Conservation (phyloP, 768 basidiomycete genomes). For the Tulasnella sp. region DNA sequence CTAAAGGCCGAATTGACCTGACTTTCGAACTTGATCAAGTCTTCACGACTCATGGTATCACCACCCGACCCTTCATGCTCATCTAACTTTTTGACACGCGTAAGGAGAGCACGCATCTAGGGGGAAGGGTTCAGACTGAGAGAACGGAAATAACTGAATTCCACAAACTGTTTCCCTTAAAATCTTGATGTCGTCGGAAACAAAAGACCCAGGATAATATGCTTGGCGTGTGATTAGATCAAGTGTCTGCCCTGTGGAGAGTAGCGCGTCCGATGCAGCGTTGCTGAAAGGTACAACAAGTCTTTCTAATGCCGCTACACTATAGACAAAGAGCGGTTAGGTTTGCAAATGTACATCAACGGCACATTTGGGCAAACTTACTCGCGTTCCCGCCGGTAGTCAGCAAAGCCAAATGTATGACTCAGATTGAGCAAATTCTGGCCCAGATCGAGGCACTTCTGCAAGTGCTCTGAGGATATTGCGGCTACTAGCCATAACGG, state of each 20-base stretch:
- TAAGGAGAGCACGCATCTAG: no score
- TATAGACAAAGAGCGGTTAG: background rate
- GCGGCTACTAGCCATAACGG: background rate
- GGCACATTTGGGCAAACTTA: background rate
- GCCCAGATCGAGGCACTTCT: background rate
- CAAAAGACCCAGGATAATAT: no score
- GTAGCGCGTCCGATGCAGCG: no score
- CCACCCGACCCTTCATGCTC: no score
- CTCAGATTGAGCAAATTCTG: background rate
- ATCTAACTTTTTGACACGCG: no score
- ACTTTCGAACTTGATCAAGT: background rate
- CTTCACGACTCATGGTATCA: background rate
- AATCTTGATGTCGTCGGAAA: no score
- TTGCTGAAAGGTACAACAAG: no score
- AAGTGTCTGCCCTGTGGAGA: no score
- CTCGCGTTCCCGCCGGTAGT: background rate
- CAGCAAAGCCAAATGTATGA: background rate
- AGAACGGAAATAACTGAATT: no score
- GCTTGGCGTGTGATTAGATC: no score
- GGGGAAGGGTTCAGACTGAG: no score
- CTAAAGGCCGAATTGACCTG: background rate
- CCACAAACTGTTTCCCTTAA: no score
- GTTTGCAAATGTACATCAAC: background rate
- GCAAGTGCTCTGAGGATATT: background rate
- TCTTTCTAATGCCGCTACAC: background rate